Conservation (phyloP, 345 rosid species). For the Luvunga scandens region DNA sequence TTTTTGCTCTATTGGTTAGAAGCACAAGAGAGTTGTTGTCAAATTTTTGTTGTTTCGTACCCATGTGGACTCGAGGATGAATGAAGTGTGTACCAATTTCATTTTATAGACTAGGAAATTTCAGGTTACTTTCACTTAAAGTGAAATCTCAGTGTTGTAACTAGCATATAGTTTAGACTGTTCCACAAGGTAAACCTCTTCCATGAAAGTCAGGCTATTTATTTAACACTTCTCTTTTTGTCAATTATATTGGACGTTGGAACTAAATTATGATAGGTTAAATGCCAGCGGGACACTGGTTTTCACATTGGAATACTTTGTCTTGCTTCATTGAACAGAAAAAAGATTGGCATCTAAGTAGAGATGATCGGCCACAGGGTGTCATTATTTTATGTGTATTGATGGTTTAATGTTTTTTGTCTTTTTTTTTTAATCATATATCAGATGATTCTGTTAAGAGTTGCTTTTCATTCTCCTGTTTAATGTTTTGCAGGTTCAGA, state of each 20-base stretch:
- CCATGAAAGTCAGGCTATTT: neutral
- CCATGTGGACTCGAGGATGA: too few relatives aligned
- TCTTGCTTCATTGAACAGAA: neutral
- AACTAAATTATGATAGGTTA: neutral
- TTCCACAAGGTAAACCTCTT: neutral
- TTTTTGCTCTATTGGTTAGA: neutral
- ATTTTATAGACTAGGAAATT: too few relatives aligned
- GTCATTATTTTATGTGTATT: neutral
- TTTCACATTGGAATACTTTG: neutral
- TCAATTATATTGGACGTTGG: neutral
- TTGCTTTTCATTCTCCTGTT: neutral
- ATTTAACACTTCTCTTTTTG: neutral
- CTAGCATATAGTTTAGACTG: neutral
- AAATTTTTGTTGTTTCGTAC: too few relatives aligned
- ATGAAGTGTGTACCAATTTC: too few relatives aligned
- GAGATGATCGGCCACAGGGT: neutral
- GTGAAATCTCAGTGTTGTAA: neutral
- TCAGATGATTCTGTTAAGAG: neutral
- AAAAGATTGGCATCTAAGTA: neutral
- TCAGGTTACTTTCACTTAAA: neutral
- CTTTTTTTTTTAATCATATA: neutral
- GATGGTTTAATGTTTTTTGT: neutral
- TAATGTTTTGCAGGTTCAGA: conserved; percentile 53
- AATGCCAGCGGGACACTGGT: neutral
- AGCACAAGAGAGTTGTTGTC: too few relatives aligned